Evolutionary conservation across 2,329 filamentous ascomycete species (phyloP).

Genomic region (Chalaropsis thielavioides): DNA sequence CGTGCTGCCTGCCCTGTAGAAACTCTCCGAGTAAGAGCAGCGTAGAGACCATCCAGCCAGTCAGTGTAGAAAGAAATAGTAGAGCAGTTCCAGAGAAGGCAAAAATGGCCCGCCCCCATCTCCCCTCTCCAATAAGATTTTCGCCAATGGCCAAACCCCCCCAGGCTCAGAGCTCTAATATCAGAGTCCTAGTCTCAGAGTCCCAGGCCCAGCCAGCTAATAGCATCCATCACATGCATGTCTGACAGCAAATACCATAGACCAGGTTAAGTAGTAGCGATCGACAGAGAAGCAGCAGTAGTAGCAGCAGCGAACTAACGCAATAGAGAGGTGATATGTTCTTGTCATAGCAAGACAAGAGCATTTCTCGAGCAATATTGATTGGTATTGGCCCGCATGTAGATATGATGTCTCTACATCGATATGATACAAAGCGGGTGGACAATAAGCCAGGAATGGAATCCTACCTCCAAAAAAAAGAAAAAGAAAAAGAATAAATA

Average conservation of each 20-base stretch:
- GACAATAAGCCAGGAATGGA: background rate
- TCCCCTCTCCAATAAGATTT: background rate
- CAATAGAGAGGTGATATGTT: background rate
- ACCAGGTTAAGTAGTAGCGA: background rate
- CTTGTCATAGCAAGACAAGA: background rate
- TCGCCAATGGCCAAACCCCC: background rate
- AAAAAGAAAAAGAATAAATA: background rate
- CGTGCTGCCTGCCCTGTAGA: background rate
- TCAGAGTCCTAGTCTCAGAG: too few species aligned
- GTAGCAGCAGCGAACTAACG: background rate
- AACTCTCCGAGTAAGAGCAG: background rate
- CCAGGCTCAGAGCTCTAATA: background rate
- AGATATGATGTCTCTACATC: background rate
- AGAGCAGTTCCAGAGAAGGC: too few species aligned
- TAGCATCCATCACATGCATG: background rate
- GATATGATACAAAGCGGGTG: background rate
- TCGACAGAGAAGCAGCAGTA: background rate
- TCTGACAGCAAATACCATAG: background rate
- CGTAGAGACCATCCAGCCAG: background rate
- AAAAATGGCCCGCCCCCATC: too few species aligned
- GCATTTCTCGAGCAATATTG: background rate
- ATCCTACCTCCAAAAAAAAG: background rate
- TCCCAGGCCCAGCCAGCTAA: background rate
- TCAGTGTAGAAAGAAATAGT: background rate
- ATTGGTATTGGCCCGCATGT: background rate